Base-by-base conservation (phyloP, 73 alveolate genomes). In the Paramecium caudatum region DNA sequence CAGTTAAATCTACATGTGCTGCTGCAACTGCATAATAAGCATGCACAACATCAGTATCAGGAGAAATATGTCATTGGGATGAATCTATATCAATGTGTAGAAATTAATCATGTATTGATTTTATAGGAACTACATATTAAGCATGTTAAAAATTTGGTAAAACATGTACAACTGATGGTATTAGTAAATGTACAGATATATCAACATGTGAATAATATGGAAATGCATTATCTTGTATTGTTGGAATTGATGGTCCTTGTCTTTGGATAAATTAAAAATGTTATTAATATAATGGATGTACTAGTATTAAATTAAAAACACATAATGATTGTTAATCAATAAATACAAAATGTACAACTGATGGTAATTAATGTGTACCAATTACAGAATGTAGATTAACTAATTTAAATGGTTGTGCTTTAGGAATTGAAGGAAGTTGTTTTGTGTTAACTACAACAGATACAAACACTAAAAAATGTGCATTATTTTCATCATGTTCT, bases 201-300 rank as follows among this genome's bases (percentile, higher is more conserved):
- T 17, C 12, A 9, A 8, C 17, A 21, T 74, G 88, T 74, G 15
- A 3, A 21, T 41, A 8, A 19, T 74, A 74, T 41, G 3, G 5
- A 16, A 74, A 19, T 39, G 69, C 62, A 1, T 37, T 10, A 41
- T 36, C 69, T 3, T 74, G 88, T 15, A 21, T 74, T 3, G 8
- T 74, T 0, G 88, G 88, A 15, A n/a, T 4, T 3, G 88, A 74
- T 36, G 69, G 65, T 3, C 88, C 88, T 16, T 74, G 88, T 74
- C 15, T 74, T 9, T 74, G 62, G 69, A 68, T 74, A 9, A 74
- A 15, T 10, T 63, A 23, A 3, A 1, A 17, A 41, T 74, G 88
- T 45, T 41, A 41, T 43, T 39, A 16, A n/a, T 74, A 74, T 43
- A 15, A 19, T 34, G 43, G 19, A 13, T 74, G 88, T 8, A 43